Evolutionary conservation across 1,139 yeast genomes (phyloP), one percentile per base, ranked within the genome.

Genomic region (Candida albicans): DNA sequence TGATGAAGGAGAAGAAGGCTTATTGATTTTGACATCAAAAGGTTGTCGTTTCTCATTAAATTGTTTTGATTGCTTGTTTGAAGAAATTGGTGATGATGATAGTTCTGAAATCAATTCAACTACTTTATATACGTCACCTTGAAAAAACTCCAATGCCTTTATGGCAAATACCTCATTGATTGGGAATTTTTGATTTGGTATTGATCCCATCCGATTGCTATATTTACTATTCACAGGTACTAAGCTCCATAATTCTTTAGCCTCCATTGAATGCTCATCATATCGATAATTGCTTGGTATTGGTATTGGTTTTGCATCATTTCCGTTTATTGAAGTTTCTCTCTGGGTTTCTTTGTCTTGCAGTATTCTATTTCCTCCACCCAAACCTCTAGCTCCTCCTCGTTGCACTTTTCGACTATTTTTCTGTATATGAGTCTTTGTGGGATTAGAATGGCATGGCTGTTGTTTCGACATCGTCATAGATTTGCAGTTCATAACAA

Each of bases 41-140:
- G 12, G 39, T 24, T 32, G 42, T 29, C 8, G 14, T 18, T 10
- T 22, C 8, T 15, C 27, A 2, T 6, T 15, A n/a, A 18, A 12
- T 10, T 22, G 41, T 15, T 13, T 24, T 32, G 10, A 30, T 24
- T 38, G 38, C n/a, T 27, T 10, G 11, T 8, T n/a, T 27, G 29
- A 27, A 33, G 36, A 14, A 26, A 31, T 5, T 34, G 18, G 26
- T 14, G 29, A 22, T 36, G 34, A 15, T 35, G 43, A 41, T 26
- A 50, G 32, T 15, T 49, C 50, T 9, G 42, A 40, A 14, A 45
- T 62, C 4, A 69, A 43, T 10, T 61, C 64, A 30, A 67, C 48
- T 1, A 69, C 66, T 42, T 58, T 62, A 37, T 53, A 56, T 26
- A 67, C 53, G 45, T 77, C 68, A 1, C 79, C 81, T 24, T 63